Conservation (phyloP, 208 protist genomes). For the Leishmania turanica region DNA sequence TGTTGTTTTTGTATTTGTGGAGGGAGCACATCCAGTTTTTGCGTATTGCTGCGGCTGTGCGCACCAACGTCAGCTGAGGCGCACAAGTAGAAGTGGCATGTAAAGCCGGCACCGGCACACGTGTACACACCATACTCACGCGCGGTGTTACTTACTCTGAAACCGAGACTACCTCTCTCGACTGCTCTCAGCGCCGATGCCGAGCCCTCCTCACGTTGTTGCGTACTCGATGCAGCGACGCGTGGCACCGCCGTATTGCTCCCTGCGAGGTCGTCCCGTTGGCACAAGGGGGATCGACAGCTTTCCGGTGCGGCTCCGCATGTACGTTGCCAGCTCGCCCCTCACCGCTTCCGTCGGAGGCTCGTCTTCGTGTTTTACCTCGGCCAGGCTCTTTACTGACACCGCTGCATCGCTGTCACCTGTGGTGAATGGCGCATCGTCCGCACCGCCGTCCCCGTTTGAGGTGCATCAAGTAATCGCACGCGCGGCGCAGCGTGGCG, state of each 20-base stretch:
- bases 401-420: neutral
- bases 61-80: neutral
- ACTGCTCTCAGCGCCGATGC: neutral
- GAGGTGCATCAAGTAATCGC: conserved; percentile 73
- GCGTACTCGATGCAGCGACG: neutral
- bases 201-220: neutral
- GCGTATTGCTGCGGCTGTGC: neutral
- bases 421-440: neutral
- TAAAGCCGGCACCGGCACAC: neutral
- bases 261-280: neutral
- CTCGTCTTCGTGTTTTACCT: neutral
- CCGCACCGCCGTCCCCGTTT: conserved; percentile 46
- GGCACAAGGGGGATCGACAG: neutral
- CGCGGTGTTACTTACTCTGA: neutral
- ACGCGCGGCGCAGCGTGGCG: conserved; percentile 37
- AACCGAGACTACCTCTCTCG: neutral
- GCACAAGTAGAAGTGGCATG: neutral
- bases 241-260: neutral
- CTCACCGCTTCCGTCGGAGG: neutral
- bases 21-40: neutral
- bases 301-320: neutral
- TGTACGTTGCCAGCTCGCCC: neutral
- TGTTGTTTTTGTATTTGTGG: neutral
- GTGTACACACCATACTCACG: neutral
- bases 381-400: neutral